Conservation (phyloP, 2,329 filamentous ascomycete species). For the Ophiostoma perfectum region DNA sequence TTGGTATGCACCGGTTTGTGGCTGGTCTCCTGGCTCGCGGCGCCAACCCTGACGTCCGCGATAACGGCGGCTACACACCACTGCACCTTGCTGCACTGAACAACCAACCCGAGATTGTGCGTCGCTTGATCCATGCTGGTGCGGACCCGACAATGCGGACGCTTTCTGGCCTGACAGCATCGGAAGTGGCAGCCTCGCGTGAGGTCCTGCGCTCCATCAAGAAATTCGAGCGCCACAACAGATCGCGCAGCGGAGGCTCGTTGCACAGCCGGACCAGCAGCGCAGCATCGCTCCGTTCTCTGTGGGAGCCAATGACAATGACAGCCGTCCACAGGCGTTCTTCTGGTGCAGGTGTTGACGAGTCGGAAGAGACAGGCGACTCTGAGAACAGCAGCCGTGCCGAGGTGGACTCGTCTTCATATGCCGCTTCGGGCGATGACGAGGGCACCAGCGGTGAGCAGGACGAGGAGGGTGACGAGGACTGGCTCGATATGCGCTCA, state of each 20-base stretch:
- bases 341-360: slow-evolving; percentile 13
- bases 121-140: slow-evolving; percentile 65
- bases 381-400: slow-evolving; percentile 21
- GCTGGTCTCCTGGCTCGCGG: slow-evolving; percentile 71
- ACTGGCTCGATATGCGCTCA: slow-evolving; percentile 38
- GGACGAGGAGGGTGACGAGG: slow-evolving; percentile 34
- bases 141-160: slow-evolving; percentile 67
- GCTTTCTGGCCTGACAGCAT: slow-evolving; percentile 62
- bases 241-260: slow-evolving; percentile 61
- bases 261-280: slow-evolving; percentile 60
- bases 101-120: slow-evolving; percentile 68
- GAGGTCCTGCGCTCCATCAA: slow-evolving; percentile 60
- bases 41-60: slow-evolving; percentile 68
- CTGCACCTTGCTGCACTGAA: slow-evolving; percentile 77
- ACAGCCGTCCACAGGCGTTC: slow-evolving; percentile 18
- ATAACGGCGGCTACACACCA: slow-evolving; percentile 75
- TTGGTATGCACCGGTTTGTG: slow-evolving; percentile 70
- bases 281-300: slow-evolving; percentile 58
- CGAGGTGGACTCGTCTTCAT: slow-evolving; percentile 25
- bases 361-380: neutral
- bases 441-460: slow-evolving; percentile 23
- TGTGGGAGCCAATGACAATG: slow-evolving; percentile 51
- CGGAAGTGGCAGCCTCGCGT: slow-evolving; percentile 63
- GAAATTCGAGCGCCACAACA: slow-evolving; percentile 55
- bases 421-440: slow-evolving; percentile 21